These are phyloP conservation scores for Colletotrichum sojae DNA, from an alignment of 2,329 filamentous ascomycete genomes.

Conservation along the genomic window DNA sequence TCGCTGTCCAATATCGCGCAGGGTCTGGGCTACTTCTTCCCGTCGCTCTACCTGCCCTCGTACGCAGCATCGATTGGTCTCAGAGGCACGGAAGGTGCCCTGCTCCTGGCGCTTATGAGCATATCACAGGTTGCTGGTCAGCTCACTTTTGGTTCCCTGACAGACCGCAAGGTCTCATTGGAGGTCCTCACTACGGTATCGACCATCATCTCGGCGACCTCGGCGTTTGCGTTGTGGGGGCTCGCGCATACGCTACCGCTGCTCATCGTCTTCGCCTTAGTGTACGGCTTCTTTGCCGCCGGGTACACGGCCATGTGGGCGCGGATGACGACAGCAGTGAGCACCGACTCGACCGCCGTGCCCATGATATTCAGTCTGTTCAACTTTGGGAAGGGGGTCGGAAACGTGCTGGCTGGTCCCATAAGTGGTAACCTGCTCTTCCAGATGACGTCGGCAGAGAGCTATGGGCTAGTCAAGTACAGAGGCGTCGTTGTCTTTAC, in stretches of 20 bases:
- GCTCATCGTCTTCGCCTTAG: slow-evolving; percentile 65
- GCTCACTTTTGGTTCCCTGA: slow-evolving; percentile 60
- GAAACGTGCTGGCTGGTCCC: slow-evolving; percentile 46
- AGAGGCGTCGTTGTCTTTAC: slow-evolving; percentile 18
- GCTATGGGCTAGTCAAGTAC: slow-evolving; percentile 22
- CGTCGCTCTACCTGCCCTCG: slow-evolving; percentile 65
- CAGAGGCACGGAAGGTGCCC: slow-evolving; percentile 57
- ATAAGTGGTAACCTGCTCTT: slow-evolving; percentile 43
- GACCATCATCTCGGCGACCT: slow-evolving; percentile 61
- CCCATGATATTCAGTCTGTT: slow-evolving; percentile 44
- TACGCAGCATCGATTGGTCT: slow-evolving; percentile 60
- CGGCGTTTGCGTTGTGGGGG: slow-evolving; percentile 69
- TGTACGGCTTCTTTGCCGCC: slow-evolving; percentile 71
- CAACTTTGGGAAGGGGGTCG: slow-evolving; percentile 48
- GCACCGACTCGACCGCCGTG: slow-evolving; percentile 45
- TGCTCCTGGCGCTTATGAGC: slow-evolving; percentile 64
- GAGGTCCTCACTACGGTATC: slow-evolving; percentile 58
- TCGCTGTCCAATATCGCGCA: slow-evolving; percentile 65
- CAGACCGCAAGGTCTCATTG: slow-evolving; percentile 59
- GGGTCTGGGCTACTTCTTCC: slow-evolving; percentile 68
- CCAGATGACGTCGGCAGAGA: slow-evolving; percentile 20
- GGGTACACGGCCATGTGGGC: slow-evolving; percentile 46
- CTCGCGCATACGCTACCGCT: slow-evolving; percentile 59
- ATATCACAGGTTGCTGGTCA: slow-evolving; percentile 61
- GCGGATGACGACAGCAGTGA: slow-evolving; percentile 46